These are phyloP conservation scores for Drosera spatulata DNA, from an alignment of 179 eudicot species.

Conservation along the genomic window DNA sequence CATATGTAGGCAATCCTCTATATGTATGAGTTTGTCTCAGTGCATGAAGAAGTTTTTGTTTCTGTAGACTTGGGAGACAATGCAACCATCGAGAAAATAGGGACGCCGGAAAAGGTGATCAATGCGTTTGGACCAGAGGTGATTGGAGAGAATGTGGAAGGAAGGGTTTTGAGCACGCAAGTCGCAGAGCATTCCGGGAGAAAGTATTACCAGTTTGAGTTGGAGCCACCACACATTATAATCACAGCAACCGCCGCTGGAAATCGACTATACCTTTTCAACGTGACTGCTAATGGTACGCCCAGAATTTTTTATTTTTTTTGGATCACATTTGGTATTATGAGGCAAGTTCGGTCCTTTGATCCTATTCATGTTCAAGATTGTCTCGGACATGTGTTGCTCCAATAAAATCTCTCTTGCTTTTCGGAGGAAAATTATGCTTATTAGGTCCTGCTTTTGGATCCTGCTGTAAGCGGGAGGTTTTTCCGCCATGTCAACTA, in stretches of 20 bases:
- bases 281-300: constrained; percentile 64
- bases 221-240: constrained; percentile 81
- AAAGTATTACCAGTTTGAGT: constrained; percentile 79
- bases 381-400: too few species aligned
- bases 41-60: constrained; percentile 2
- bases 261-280: constrained; percentile 83
- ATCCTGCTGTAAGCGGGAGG: too few species aligned
- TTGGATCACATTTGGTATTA: background rate
- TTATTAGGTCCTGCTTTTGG: background rate
- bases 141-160: constrained; percentile 89
- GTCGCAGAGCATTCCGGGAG: constrained; percentile 80
- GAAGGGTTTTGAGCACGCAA: constrained; percentile 66
- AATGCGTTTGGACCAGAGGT: constrained; percentile 97
- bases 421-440: background rate
- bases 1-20: too few species aligned
- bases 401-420: too few species aligned
- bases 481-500: too few species aligned
- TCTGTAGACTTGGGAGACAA: constrained; percentile 59
- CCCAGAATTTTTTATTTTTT: background rate
- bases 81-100: constrained; percentile 59
- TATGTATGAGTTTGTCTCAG: too few species aligned
- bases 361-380: too few species aligned
- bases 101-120: constrained; percentile 84
- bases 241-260: constrained; percentile 99
- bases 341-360: too few species aligned